These are phyloP conservation scores for Aspergillus indologenus DNA, from an alignment of 495 filamentous ascomycete species.

Conservation along the genomic window DNA sequence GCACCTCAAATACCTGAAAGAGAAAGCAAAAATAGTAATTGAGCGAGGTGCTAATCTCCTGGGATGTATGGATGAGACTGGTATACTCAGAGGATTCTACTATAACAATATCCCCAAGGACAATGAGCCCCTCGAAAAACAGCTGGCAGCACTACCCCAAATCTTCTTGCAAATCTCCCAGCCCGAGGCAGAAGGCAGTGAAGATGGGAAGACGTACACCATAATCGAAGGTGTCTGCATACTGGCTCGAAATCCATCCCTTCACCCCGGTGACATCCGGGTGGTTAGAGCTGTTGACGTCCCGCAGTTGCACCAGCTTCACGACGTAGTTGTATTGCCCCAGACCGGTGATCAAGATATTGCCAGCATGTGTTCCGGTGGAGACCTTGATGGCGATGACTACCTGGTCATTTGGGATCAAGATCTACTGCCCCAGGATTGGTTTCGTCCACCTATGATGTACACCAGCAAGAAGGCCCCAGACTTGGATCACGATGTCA, in stretches of 20 bases:
- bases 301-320: slow-evolving; percentile 66
- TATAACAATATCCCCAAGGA: slow-evolving; percentile 23
- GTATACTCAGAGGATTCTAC: slow-evolving; percentile 67
- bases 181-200: slow-evolving; percentile 17
- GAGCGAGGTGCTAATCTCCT: slow-evolving; percentile 81
- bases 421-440: slow-evolving; percentile 65
- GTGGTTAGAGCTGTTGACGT: slow-evolving; percentile 82
- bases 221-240: slow-evolving; percentile 78
- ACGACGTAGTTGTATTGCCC: slow-evolving; percentile 84
- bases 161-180: slow-evolving; percentile 82
- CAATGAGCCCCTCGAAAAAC: slow-evolving; percentile 31
- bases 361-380: slow-evolving; percentile 91
- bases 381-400: slow-evolving; percentile 95
- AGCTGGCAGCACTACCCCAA: slow-evolving; percentile 61
- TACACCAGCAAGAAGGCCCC: slow-evolving; percentile 54
- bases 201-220: slow-evolving; percentile 49
- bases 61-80: slow-evolving; percentile 86
- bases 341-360: slow-evolving; percentile 80
- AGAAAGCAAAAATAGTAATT: slow-evolving; percentile 84
- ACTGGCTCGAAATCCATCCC: slow-evolving; percentile 86
- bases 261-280: slow-evolving; percentile 91
- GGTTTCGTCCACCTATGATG: slow-evolving; percentile 72
- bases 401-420: slow-evolving; percentile 92
- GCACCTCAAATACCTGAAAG: slow-evolving; percentile 82
- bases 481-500: slow-evolving; percentile 56